Evolutionary conservation across 2,329 filamentous ascomycete species (phyloP).

Genomic region (Mycosphaerella sp.): DNA sequence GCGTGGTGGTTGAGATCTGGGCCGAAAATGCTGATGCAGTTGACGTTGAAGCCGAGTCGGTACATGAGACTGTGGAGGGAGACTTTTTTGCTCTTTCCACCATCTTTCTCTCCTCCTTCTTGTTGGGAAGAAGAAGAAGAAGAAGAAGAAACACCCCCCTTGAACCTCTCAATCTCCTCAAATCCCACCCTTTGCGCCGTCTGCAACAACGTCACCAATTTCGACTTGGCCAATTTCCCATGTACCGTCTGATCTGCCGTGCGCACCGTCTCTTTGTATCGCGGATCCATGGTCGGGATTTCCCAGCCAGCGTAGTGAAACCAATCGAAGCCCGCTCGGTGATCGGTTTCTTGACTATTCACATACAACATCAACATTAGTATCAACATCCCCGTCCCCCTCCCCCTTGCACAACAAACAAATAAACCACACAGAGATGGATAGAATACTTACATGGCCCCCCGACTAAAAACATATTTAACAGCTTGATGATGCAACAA

Average conservation of each 20-base stretch:
- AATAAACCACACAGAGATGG: no score
- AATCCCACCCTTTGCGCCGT: constrained; percentile 4
- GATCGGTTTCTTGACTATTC: constrained; percentile 1
- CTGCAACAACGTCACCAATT: constrained; percentile 4
- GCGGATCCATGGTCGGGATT: constrained; percentile 5
- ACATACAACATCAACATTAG: neutral
- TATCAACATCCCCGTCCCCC: no score
- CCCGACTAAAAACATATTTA: constrained; percentile 6
- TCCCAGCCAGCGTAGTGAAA: constrained; percentile 7
- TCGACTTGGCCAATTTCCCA: constrained; percentile 7
- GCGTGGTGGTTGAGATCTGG: constrained; percentile 5
- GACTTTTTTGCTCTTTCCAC: neutral
- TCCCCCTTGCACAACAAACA: no score
- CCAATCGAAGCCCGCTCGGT: constrained; percentile 6
- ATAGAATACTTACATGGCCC: neutral
- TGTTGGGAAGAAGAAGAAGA: no score
- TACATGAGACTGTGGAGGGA: constrained; percentile 7
- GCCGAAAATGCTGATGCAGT: constrained; percentile 11
- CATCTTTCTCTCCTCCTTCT: no score
- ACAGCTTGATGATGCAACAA: constrained; percentile 2
- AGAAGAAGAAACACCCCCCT: neutral
- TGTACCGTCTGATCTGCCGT: constrained; percentile 10
- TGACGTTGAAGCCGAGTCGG: constrained; percentile 9
- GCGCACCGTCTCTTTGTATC: constrained; percentile 8
- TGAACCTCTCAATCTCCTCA: neutral